Percentiles rank a stretch among this genome's conserved stretches.
These are phyloP conservation scores for Halteria grandinella DNA, from an alignment of 73 alveolate species.

Conservation along the genomic window DNA sequence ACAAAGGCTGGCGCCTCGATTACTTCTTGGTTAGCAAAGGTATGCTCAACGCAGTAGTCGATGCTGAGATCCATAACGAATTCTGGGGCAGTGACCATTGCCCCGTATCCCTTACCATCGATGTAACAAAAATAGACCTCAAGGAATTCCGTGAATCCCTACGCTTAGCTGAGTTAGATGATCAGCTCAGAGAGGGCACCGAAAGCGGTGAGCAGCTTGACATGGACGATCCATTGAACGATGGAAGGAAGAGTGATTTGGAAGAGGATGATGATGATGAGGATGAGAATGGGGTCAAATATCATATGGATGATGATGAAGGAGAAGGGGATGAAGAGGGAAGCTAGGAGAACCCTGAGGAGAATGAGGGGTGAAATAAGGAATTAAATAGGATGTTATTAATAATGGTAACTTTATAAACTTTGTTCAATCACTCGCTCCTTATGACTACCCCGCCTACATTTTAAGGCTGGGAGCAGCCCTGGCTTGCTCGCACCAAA, in stretches of 20 bases:
- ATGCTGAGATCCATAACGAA: constrained; percentile 73
- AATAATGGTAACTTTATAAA: too few relatives aligned
- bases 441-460: too few relatives aligned
- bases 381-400: too few relatives aligned
- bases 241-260: constrained; percentile 37
- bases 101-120: constrained; percentile 74
- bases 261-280: constrained; percentile 32
- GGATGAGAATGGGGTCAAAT: neutral
- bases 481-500: too few relatives aligned
- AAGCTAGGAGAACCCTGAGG: constrained; percentile 38
- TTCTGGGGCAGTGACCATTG: constrained; percentile 87
- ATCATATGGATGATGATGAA: neutral
- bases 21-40: constrained; percentile 79
- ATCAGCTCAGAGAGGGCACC: constrained; percentile 8
- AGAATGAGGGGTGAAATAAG: too few relatives aligned
- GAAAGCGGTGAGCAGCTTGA: constrained; percentile 41
- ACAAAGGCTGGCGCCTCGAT: constrained; percentile 97
- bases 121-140: constrained; percentile 36
- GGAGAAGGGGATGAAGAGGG: neutral
- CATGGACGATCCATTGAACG: constrained; percentile 45
- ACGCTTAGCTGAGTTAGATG: neutral
- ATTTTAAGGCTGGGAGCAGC: too few relatives aligned
- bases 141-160: constrained; percentile 31
- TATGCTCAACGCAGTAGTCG: constrained; percentile 50
- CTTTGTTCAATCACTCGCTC: too few relatives aligned